These are phyloP conservation scores for Aotearoamyces nothofagi DNA, from an alignment of 2,329 filamentous ascomycete species.

Conservation along the genomic window DNA sequence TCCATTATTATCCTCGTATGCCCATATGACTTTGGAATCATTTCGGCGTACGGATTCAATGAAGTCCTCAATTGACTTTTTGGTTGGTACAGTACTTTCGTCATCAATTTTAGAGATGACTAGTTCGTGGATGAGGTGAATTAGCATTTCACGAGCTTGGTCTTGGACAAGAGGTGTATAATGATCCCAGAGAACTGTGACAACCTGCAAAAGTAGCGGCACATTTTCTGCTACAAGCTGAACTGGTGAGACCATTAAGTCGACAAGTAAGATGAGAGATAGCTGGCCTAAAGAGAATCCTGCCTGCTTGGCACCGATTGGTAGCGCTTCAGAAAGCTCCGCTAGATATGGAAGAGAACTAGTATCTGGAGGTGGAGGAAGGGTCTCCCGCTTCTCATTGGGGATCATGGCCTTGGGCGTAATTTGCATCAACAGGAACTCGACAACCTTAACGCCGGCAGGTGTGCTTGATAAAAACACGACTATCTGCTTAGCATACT, in stretches of 20 bases:
- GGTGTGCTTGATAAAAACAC: slow-evolving; percentile 83
- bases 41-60: slow-evolving; percentile 78
- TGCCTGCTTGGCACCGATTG: slow-evolving; percentile 79
- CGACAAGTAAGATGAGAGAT: slow-evolving; percentile 83
- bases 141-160: slow-evolving; percentile 92
- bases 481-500: slow-evolving; percentile 95
- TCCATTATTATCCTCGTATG: slow-evolving; percentile 83
- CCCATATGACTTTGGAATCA: slow-evolving; percentile 76
- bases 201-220: slow-evolving; percentile 75
- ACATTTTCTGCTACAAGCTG: slow-evolving; percentile 66
- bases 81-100: slow-evolving; percentile 42
- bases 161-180: slow-evolving; percentile 92
- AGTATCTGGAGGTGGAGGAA: slow-evolving; percentile 58
- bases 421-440: slow-evolving; percentile 84
- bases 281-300: slow-evolving; percentile 88
- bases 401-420: slow-evolving; percentile 95
- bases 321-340: slow-evolving; percentile 63
- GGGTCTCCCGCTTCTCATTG: slow-evolving; percentile 59
- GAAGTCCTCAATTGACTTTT: slow-evolving; percentile 69
- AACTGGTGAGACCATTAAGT: slow-evolving; percentile 87
- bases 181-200: slow-evolving; percentile 93
- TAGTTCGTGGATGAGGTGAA: slow-evolving; percentile 91
- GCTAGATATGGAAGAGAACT: slow-evolving; percentile 75
- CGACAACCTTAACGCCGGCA: slow-evolving; percentile 80
- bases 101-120: slow-evolving; percentile 71